phyloP scores from a whole-genome alignment of 1,139 yeast species.

The Yamadazyma sp. region DNA sequence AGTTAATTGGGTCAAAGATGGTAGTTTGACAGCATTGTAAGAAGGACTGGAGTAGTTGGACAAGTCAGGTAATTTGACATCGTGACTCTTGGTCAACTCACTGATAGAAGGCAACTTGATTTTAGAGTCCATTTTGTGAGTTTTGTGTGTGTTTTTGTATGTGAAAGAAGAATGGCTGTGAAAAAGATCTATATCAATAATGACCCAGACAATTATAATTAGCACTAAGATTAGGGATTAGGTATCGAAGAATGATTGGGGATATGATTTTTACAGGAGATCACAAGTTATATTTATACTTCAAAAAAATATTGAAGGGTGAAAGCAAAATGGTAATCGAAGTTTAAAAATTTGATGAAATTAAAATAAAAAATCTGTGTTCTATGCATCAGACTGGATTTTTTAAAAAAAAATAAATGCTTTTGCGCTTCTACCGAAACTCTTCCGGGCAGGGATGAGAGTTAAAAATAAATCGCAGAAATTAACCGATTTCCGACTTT shows the following conservation, averaged over 20 bases:
- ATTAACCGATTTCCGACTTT: background rate
- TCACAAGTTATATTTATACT: background rate
- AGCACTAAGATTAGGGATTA: background rate
- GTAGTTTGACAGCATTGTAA: slow-evolving; percentile 7
- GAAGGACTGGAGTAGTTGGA: slow-evolving; percentile 5
- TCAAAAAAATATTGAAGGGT: background rate
- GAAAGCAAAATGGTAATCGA: background rate
- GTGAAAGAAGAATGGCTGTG: slow-evolving; percentile 1
- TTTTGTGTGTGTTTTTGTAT: background rate
- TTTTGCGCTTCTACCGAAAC: slow-evolving; percentile 1
- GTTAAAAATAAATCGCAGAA: slow-evolving; percentile 2
- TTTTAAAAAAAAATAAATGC: background rate
- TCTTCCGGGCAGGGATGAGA: background rate
- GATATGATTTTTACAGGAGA: background rate
- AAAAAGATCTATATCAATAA: background rate
- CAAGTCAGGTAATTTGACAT: slow-evolving; percentile 14
- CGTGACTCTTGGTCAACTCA: slow-evolving; percentile 27
- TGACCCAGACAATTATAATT: background rate
- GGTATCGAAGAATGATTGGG: background rate
- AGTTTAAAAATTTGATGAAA: background rate
- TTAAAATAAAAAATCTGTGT: slow-evolving; percentile 1
- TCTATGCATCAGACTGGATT: background rate
- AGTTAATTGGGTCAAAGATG: slow-evolving; percentile 8
- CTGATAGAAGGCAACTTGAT: slow-evolving; percentile 36
- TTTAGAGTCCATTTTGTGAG: slow-evolving; percentile 9